phyloP scores from a whole-genome alignment of 768 basidiomycete species.

The Mycena indigotica region DNA sequence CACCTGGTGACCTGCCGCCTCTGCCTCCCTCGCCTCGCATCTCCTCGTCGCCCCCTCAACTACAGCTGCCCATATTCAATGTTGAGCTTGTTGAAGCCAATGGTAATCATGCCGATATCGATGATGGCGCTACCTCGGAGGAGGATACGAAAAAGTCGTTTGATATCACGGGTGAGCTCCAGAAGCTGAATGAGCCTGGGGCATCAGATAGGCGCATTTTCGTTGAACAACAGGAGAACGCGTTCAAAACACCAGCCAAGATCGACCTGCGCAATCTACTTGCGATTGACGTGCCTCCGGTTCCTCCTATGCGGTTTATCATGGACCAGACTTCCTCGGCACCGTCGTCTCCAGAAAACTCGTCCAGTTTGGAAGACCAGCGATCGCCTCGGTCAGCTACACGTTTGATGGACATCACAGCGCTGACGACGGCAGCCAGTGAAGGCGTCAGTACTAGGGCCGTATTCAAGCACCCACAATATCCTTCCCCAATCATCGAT shows the following conservation, averaged over 20 bases:
- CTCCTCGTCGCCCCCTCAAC: too few species aligned
- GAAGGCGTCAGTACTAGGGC: constrained; percentile 12
- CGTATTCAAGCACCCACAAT: constrained; percentile 27
- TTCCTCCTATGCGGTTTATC: constrained; percentile 50
- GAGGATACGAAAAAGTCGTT: constrained; percentile 80
- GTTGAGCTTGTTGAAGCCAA: constrained; percentile 50
- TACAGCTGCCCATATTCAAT: constrained; percentile 43
- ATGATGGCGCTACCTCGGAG: constrained; percentile 45
- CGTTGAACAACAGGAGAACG: constrained; percentile 79
- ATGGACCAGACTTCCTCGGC: constrained; percentile 6
- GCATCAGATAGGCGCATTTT: constrained; percentile 73
- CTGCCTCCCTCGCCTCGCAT: constrained; percentile 21
- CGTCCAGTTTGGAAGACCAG: constrained; percentile 22
- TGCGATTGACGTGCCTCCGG: constrained; percentile 47
- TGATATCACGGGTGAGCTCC: constrained; percentile 81
- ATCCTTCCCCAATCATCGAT: constrained; percentile 34
- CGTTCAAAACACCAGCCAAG: constrained; percentile 77
- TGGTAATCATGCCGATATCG: constrained; percentile 40
- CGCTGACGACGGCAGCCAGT: constrained; percentile 30
- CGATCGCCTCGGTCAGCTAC: constrained; percentile 16
- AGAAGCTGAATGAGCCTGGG: constrained; percentile 69
- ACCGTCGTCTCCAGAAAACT: too few species aligned
- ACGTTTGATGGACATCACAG: constrained; percentile 32
- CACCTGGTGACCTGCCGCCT: constrained; percentile 20
- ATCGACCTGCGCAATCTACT: constrained; percentile 53